Evolutionary conservation across 2,329 filamentous ascomycete genomes (phyloP).

Genomic region (Xylogone sp.): DNA sequence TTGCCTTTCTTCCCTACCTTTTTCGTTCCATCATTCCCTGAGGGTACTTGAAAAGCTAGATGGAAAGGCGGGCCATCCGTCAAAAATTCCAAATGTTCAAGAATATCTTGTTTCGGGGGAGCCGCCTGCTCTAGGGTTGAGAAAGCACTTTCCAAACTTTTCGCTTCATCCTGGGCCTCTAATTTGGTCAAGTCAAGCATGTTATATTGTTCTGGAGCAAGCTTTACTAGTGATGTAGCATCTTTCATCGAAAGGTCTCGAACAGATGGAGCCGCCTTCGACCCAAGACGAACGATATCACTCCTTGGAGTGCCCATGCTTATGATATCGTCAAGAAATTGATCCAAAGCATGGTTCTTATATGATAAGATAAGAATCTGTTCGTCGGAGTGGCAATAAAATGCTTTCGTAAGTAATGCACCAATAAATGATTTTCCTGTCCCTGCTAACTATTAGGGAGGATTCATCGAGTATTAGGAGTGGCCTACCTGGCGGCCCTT

Average conservation of each 20-base stretch:
- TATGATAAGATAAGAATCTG: slow-evolving; percentile 63
- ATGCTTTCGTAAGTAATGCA: slow-evolving; percentile 52
- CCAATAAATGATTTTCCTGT: slow-evolving; percentile 77
- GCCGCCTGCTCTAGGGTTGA: too few relatives aligned
- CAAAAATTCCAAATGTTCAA: slow-evolving; percentile 47
- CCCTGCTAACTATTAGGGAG: slow-evolving; percentile 34
- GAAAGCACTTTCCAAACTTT: too few relatives aligned
- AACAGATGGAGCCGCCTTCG: slow-evolving; percentile 38
- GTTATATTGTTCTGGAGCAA: too few relatives aligned
- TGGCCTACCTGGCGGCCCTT: too few relatives aligned
- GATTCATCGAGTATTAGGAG: too few relatives aligned
- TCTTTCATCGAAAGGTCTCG: too few relatives aligned
- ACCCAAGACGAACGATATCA: slow-evolving; percentile 59
- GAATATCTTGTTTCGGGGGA: too few relatives aligned
- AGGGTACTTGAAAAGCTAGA: slow-evolving; percentile 51
- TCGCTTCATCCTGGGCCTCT: too few relatives aligned
- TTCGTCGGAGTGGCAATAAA: slow-evolving; percentile 45
- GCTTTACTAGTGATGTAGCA: too few relatives aligned
- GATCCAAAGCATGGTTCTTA: slow-evolving; percentile 64
- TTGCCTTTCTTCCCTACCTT: slow-evolving; percentile 43
- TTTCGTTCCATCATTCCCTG: slow-evolving; percentile 39
- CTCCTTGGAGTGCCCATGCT: slow-evolving; percentile 48
- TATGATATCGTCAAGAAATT: slow-evolving; percentile 63
- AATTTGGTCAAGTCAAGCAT: too few relatives aligned
- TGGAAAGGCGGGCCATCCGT: slow-evolving; percentile 47